These are phyloP conservation scores for Halophytophthora batemanensis DNA, from an alignment of 352 stramenopile genomes.

Conservation along the genomic window DNA sequence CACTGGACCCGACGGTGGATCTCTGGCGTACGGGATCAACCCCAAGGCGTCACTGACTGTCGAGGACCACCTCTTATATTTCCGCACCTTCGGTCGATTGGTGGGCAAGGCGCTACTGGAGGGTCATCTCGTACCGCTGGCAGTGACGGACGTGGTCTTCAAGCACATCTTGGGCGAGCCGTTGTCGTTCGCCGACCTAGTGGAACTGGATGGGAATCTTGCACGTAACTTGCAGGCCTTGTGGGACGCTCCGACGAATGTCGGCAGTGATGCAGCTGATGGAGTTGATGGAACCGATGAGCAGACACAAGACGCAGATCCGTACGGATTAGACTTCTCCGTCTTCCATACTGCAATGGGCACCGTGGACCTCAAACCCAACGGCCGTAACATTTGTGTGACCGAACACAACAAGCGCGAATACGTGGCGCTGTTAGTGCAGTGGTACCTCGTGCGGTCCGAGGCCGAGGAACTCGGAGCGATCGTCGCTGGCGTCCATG, in stretches of 20 bases:
- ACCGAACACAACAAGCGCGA: slow-evolving; percentile 97
- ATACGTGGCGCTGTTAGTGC: slow-evolving; percentile 94
- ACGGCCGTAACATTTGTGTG: slow-evolving; percentile 80
- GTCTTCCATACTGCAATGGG: slow-evolving; percentile 78
- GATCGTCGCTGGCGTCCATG: slow-evolving; percentile 92
- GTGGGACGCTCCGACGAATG: slow-evolving; percentile 82
- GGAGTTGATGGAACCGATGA: too few species aligned
- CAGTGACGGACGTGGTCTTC: slow-evolving; percentile 81
- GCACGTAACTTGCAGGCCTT: slow-evolving; percentile 84
- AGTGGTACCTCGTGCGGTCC: slow-evolving; percentile 95
- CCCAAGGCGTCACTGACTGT: slow-evolving; percentile 77
- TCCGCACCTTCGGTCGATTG: slow-evolving; percentile 93
- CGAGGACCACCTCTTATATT: slow-evolving; percentile 97
- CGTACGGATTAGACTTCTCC: slow-evolving; percentile 84
- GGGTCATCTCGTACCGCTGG: slow-evolving; percentile 89
- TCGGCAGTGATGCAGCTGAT: slow-evolving; percentile 67
- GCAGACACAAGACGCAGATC: too few species aligned
- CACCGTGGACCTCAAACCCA: slow-evolving; percentile 77
- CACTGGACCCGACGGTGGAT: too few species aligned
- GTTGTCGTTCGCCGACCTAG: slow-evolving; percentile 88
- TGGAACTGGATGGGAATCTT: slow-evolving; percentile 87
- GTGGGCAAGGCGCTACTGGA: slow-evolving; percentile 96
- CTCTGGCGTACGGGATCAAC: slow-evolving; percentile 80
- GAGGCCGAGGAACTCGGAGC: slow-evolving; percentile 93
- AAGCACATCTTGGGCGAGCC: slow-evolving; percentile 82